phyloP scores from a whole-genome alignment of 1,139 yeast species.

The Blastobotrys buckinghamii region DNA sequence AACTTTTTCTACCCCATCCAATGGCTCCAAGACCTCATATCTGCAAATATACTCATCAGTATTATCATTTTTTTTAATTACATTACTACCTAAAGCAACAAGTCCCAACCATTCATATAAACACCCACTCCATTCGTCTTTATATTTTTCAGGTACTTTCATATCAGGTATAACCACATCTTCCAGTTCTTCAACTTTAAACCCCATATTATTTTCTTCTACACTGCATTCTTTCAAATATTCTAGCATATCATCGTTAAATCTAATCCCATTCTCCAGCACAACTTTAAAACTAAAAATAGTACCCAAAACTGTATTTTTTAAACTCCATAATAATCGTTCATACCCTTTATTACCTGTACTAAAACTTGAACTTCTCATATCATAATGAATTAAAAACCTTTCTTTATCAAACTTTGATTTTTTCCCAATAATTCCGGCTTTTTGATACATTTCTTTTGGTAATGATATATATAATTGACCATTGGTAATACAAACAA shows the following conservation, averaged over 20 bases:
- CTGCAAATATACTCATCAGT: constrained; percentile 26
- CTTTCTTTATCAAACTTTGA: constrained; percentile 12
- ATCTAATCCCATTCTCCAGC: constrained; percentile 1
- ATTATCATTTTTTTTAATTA: constrained; percentile 11
- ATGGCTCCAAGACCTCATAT: constrained; percentile 19
- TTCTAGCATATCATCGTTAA: background rate
- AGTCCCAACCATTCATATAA: constrained; percentile 31
- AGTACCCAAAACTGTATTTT: constrained; percentile 23
- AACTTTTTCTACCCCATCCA: constrained; percentile 1
- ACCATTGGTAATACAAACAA: constrained; percentile 30
- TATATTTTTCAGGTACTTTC: constrained; percentile 12
- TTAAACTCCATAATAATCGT: constrained; percentile 38
- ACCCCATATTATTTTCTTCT: background rate
- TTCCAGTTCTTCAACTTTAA: background rate
- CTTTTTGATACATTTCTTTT: constrained; percentile 28
- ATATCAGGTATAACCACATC: constrained; percentile 16
- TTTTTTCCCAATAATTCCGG: constrained; percentile 32
- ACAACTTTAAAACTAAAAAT: background rate
- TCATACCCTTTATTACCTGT: constrained; percentile 26
- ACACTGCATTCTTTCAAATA: background rate
- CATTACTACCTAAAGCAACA: constrained; percentile 21
- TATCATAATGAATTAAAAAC: constrained; percentile 18
- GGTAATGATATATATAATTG: constrained; percentile 30
- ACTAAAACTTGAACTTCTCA: constrained; percentile 12
- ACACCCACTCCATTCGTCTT: constrained; percentile 30